A percentile compares a stretch with the other conserved stretches of the same genome.
phyloP scores from a whole-genome alignment of 345 rosid genomes.

The Ceriops decandra region DNA sequence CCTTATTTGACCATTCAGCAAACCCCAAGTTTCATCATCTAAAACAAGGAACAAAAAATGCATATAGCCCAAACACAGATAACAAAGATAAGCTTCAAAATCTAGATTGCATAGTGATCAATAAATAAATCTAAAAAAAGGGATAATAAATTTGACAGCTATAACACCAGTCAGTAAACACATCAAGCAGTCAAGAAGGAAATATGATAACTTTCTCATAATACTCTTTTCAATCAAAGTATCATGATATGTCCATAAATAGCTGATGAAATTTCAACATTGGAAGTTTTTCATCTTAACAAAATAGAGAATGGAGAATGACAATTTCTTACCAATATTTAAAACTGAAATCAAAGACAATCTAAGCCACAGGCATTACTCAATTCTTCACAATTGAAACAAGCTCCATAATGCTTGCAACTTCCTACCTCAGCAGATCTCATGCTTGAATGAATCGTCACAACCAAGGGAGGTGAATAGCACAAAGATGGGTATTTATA shows the following conservation, averaged over 20 bases:
- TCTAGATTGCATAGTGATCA: not conserved
- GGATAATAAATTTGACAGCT: not conserved
- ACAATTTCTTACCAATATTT: not conserved
- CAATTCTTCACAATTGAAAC: not conserved
- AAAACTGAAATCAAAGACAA: not conserved
- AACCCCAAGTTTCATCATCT: not conserved
- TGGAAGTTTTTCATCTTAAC: not conserved
- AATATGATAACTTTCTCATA: too few relatives aligned
- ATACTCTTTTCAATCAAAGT: too few relatives aligned
- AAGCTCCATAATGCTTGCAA: not conserved
- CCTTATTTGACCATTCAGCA: too few relatives aligned
- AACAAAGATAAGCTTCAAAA: not conserved
- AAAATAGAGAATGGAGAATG: not conserved
- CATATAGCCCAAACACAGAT: not conserved
- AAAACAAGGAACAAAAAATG: not conserved
- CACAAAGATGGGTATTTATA: not conserved
- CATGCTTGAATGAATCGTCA: not conserved
- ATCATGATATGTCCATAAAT: too few relatives aligned
- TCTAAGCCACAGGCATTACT: not conserved
- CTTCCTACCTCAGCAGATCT: not conserved
- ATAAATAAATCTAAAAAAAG: not conserved
- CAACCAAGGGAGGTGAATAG: not conserved
- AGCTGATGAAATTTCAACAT: not conserved
- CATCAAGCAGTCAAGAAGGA: too few relatives aligned
- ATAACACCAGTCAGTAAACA: not conserved